phyloP scores from a whole-genome alignment of 2,329 filamentous ascomycete species.

The Stagonosporopsis tanaceti region DNA sequence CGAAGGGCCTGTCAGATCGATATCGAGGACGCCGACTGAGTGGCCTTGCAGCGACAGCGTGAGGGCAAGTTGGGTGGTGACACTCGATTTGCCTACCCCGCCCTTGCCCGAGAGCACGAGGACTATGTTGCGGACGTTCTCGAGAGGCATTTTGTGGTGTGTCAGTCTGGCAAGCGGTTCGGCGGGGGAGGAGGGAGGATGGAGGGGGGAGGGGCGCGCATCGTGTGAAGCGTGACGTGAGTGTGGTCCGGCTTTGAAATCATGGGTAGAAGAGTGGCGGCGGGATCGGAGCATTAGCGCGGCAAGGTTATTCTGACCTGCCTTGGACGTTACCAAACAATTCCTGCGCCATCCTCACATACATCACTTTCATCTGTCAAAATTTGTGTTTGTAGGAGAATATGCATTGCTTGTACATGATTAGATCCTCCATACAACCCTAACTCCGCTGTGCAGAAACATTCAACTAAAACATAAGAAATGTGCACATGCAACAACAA shows the following conservation, averaged over 20 bases:
- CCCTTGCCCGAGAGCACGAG: conserved; percentile 95
- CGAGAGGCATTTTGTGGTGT: conserved; percentile 66
- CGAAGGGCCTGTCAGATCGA: conserved; percentile 94
- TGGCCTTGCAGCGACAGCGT: conserved; percentile 85
- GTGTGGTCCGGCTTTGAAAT: conserved; percentile 42
- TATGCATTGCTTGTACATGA: conserved; percentile 23
- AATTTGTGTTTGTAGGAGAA: conserved; percentile 3
- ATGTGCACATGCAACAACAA: conserved; percentile 1
- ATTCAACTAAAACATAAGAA: conserved; percentile 10
- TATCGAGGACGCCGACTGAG: conserved; percentile 92
- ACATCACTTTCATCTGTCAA: too few species aligned
- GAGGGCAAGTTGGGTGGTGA: conserved; percentile 95
- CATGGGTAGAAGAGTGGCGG: conserved; percentile 36
- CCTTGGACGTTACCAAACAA: background rate
- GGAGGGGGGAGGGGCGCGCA: conserved; percentile 4
- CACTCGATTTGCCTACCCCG: conserved; percentile 95
- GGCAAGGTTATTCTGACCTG: conserved; percentile 16
- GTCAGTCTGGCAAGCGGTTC: conserved; percentile 34
- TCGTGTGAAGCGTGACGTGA: conserved; percentile 27
- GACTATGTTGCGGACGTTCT: conserved; percentile 78
- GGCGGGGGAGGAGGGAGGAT: background rate
- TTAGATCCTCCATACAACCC: conserved; percentile 26
- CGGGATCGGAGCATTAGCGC: conserved; percentile 33
- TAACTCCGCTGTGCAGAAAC: conserved; percentile 21
- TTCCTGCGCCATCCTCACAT: background rate